A percentile compares a stretch with the other conserved stretches of the same genome.
phyloP scores from a whole-genome alignment of 1,284 basidiomycete genomes.

The Flammula alnicola region DNA sequence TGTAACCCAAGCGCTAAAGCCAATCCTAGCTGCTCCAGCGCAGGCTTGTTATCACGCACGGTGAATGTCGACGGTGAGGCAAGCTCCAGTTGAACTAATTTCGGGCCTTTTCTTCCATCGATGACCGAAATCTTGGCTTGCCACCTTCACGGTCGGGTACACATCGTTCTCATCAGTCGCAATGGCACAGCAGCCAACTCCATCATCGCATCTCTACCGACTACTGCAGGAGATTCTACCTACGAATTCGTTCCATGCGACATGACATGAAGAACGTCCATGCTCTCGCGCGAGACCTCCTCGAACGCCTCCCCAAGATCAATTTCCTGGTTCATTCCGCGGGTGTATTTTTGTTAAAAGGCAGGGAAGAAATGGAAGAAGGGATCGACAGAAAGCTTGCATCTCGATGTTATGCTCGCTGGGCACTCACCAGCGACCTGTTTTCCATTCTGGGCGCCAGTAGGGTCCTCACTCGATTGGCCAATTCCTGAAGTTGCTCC shows the following conservation, averaged over 20 bases:
- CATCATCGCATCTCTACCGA: no score
- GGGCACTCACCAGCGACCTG: background rate
- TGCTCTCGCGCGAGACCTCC: conserved; percentile 29
- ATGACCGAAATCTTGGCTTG: conserved; percentile 41
- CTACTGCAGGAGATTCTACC: no score
- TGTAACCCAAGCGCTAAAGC: background rate
- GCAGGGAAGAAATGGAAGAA: conserved; percentile 45
- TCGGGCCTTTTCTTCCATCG: no score
- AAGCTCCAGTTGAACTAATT: background rate
- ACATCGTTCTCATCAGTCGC: no score
- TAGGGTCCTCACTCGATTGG: conserved; percentile 27
- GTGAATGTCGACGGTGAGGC: background rate
- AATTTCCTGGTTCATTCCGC: conserved; percentile 35
- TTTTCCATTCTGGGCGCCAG: background rate
- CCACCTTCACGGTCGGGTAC: conserved; percentile 39
- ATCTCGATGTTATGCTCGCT: conserved; percentile 39
- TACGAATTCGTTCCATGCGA: conserved; percentile 47
- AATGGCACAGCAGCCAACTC: no score
- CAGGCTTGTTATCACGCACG: background rate
- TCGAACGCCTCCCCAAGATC: conserved; percentile 31
- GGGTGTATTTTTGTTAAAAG: conserved; percentile 38
- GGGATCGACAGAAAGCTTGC: no score
- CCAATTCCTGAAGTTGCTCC: conserved; percentile 51
- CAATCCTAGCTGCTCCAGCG: background rate
- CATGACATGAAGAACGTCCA: conserved; percentile 43